phyloP scores from a whole-genome alignment of 225 moss, liverwort and hornwort species.

The Takakia lepidozioides region DNA sequence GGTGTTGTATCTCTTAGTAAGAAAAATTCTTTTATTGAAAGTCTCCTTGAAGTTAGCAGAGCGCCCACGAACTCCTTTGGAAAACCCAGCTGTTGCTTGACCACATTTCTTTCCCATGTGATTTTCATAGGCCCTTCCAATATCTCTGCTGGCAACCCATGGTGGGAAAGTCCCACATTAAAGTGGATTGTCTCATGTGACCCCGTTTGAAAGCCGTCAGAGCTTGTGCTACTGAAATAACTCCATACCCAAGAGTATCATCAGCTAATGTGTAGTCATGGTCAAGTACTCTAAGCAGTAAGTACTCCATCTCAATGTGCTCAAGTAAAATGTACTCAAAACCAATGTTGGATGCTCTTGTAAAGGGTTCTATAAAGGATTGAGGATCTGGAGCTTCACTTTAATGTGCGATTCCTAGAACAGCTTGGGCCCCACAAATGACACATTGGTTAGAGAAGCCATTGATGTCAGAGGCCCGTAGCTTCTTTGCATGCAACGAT shows the following conservation, averaged over 20 bases:
- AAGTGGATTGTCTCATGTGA: slow-evolving; percentile 61
- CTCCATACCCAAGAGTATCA: slow-evolving; percentile 72
- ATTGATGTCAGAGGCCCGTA: slow-evolving; percentile 91
- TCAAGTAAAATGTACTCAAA: slow-evolving; percentile 71
- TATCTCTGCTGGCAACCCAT: slow-evolving; percentile 86
- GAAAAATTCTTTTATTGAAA: slow-evolving; percentile 45
- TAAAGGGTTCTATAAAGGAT: slow-evolving; percentile 93
- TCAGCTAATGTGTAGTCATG: slow-evolving; percentile 61
- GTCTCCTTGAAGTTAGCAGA: slow-evolving; percentile 40
- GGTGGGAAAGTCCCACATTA: slow-evolving; percentile 76
- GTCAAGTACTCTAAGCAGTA: slow-evolving; percentile 79
- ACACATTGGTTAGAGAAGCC: slow-evolving; percentile 94
- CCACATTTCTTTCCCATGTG: slow-evolving; percentile 58
- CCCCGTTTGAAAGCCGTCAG: slow-evolving; percentile 66
- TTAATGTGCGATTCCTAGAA: slow-evolving; percentile 77
- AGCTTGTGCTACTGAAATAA: slow-evolving; percentile 64
- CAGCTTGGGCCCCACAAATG: slow-evolving; percentile 90
- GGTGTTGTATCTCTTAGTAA: slow-evolving; percentile 30
- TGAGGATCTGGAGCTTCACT: slow-evolving; percentile 91
- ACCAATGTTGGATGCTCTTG: slow-evolving; percentile 91
- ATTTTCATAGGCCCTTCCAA: slow-evolving; percentile 89
- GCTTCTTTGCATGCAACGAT: slow-evolving; percentile 81
- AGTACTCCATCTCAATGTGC: slow-evolving; percentile 82
- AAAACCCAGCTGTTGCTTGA: slow-evolving; percentile 35
- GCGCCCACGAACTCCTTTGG: slow-evolving; percentile 26